A percentile compares a stretch with the other conserved stretches of the same genome.
These are phyloP conservation scores for Nannizzia gypsea DNA, from an alignment of 2,329 filamentous ascomycete genomes.

Conservation along the genomic window DNA sequence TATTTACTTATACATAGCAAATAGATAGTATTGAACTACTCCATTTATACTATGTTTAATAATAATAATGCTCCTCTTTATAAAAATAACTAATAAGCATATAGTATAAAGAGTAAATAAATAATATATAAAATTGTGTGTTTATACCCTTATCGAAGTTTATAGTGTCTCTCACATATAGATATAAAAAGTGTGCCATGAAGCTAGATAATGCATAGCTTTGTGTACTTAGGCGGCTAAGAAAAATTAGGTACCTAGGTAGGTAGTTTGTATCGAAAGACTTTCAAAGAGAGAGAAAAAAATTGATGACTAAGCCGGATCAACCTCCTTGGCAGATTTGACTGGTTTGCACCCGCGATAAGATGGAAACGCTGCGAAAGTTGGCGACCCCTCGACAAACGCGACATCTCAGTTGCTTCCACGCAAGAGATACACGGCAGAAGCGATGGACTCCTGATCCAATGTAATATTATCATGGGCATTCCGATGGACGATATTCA, in stretches of 20 bases:
- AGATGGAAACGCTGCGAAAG: background rate
- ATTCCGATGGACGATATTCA: slow-evolving; percentile 54
- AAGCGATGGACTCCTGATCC: background rate
- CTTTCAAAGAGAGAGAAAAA: too few relatives aligned
- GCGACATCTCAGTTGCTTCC: background rate
- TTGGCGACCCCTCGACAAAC: background rate
- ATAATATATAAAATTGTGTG: too few relatives aligned
- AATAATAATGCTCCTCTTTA: too few relatives aligned
- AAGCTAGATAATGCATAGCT: too few relatives aligned
- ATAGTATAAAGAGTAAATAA: too few relatives aligned
- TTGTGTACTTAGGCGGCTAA: too few relatives aligned
- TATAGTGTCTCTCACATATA: too few relatives aligned
- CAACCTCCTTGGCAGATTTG: background rate
- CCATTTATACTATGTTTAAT: background rate
- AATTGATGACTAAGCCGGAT: background rate
- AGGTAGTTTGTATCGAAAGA: too few relatives aligned
- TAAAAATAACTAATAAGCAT: too few relatives aligned
- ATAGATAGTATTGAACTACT: background rate
- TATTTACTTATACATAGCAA: background rate
- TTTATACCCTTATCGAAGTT: too few relatives aligned
- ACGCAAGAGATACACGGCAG: background rate
- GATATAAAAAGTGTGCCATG: too few relatives aligned
- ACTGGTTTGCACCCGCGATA: background rate
- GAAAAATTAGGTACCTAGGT: too few relatives aligned
- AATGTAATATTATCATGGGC: slow-evolving; percentile 32